Conservation (phyloP, 441 rosid species). For the Isatis lusitanica region DNA sequence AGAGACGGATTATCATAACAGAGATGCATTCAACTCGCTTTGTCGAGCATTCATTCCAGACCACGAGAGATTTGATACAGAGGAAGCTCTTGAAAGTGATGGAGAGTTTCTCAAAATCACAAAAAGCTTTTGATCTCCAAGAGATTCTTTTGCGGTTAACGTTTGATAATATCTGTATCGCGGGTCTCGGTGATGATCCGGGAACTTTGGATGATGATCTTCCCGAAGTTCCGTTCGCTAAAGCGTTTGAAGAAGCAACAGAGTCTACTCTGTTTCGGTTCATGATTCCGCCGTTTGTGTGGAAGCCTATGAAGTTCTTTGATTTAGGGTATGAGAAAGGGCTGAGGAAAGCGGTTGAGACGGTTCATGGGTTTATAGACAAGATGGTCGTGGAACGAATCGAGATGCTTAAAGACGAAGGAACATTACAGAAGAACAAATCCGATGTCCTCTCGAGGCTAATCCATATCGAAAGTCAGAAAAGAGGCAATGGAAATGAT, state of each 20-base stretch:
- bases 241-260: slow-evolving; percentile 79
- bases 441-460: slow-evolving; percentile 68
- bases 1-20: slow-evolving; percentile 46
- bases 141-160: slow-evolving; percentile 68
- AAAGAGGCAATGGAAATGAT: slow-evolving; percentile 31
- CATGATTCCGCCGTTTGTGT: slow-evolving; percentile 56
- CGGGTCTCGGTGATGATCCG: slow-evolving; percentile 70
- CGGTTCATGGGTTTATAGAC: slow-evolving; percentile 60
- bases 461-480: slow-evolving; percentile 41
- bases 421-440: slow-evolving; percentile 37
- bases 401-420: slow-evolving; percentile 28
- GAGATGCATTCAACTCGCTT: slow-evolving; percentile 74
- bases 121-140: slow-evolving; percentile 61
- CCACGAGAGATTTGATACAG: slow-evolving; percentile 52
- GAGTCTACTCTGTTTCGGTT: slow-evolving; percentile 59
- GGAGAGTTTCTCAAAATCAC: slow-evolving; percentile 41
- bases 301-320: slow-evolving; percentile 67
- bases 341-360: slow-evolving; percentile 49
- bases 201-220: slow-evolving; percentile 62
- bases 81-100: slow-evolving; percentile 55
- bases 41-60: slow-evolving; percentile 45
- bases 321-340: slow-evolving; percentile 59
- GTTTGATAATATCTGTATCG: slow-evolving; percentile 67
- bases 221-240: slow-evolving; percentile 66
- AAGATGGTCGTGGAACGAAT: slow-evolving; percentile 50